These are phyloP conservation scores for Tuber melanosporum DNA, from an alignment of 495 filamentous ascomycete genomes.

Conservation along the genomic window DNA sequence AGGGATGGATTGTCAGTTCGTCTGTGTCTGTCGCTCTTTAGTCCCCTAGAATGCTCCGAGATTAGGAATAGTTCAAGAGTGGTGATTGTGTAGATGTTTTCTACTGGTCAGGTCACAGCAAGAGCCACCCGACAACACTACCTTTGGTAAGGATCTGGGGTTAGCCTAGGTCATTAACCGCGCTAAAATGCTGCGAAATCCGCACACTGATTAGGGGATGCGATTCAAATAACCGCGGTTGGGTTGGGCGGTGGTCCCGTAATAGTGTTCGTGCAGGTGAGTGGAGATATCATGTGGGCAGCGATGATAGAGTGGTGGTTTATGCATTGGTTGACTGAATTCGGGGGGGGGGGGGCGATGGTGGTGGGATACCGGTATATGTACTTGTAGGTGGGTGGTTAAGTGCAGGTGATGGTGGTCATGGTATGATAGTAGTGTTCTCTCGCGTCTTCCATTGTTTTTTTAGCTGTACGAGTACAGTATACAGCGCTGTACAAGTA, in stretches of 20 bases:
- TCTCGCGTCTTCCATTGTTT: background rate
- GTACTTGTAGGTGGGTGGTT: slow-evolving; percentile 20
- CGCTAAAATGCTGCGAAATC: too few species aligned
- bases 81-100: too few species aligned
- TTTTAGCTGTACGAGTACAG: background rate
- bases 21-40: too few species aligned
- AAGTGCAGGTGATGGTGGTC: background rate
- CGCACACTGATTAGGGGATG: background rate
- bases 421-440: background rate
- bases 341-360: slow-evolving; percentile 10
- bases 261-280: slow-evolving; percentile 26
- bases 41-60: too few species aligned
- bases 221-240: slow-evolving; percentile 14
- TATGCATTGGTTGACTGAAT: slow-evolving; percentile 21
- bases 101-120: too few species aligned
- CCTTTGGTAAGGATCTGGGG: too few species aligned
- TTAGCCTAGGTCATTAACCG: too few species aligned
- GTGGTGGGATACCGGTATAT: slow-evolving; percentile 11
- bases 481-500: too few species aligned
- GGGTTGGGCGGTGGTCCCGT: slow-evolving; percentile 16
- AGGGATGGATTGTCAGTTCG: background rate
- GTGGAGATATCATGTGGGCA: slow-evolving; percentile 34
- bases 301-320: slow-evolving; percentile 23
- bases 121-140: too few species aligned
- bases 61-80: too few species aligned